These are phyloP conservation scores for Monosporascus ibericus DNA, from an alignment of 2,329 filamentous ascomycete genomes.

Conservation along the genomic window DNA sequence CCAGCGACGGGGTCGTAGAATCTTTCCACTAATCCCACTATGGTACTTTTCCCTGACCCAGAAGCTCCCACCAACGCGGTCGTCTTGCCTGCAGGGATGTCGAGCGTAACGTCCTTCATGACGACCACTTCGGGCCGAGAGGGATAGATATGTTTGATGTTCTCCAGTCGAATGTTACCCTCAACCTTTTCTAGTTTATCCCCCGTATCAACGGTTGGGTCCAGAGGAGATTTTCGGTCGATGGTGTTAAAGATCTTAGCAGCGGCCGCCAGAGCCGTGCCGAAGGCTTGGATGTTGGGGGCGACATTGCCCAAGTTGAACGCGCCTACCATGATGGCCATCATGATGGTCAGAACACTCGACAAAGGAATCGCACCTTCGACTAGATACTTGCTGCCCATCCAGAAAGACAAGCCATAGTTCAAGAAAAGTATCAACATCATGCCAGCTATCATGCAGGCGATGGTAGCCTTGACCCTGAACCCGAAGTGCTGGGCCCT, in stretches of 20 bases:
- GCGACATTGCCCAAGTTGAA: conserved; percentile 85
- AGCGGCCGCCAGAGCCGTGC: conserved; percentile 74
- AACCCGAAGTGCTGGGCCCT: conserved; percentile 71
- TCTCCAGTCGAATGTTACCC: conserved; percentile 73
- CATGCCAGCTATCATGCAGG: conserved; percentile 75
- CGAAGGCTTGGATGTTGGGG: conserved; percentile 82
- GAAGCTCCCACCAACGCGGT: conserved; percentile 92
- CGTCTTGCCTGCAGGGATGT: conserved; percentile 81
- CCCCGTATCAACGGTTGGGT: conserved; percentile 68
- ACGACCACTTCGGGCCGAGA: conserved; percentile 85
- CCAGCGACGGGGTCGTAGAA: conserved; percentile 90
- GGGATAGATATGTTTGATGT: conserved; percentile 90
- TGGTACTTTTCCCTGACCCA: conserved; percentile 90
- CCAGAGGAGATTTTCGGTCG: conserved; percentile 77
- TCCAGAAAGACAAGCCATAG: conserved; percentile 85
- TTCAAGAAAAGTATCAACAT: conserved; percentile 81
- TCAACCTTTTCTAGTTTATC: conserved; percentile 64
- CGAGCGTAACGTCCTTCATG: conserved; percentile 75
- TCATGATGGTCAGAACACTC: conserved; percentile 74
- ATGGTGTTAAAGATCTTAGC: conserved; percentile 93
- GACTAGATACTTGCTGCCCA: conserved; percentile 71
- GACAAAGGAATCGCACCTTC: conserved; percentile 59
- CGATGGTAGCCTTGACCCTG: conserved; percentile 66
- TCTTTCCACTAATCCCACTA: conserved; percentile 85
- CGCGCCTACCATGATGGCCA: conserved; percentile 88